A percentile compares a stretch with the other conserved stretches of the same genome.
phyloP scores from a whole-genome alignment of 345 rosid genomes.

The Eucalyptus melliodora region DNA sequence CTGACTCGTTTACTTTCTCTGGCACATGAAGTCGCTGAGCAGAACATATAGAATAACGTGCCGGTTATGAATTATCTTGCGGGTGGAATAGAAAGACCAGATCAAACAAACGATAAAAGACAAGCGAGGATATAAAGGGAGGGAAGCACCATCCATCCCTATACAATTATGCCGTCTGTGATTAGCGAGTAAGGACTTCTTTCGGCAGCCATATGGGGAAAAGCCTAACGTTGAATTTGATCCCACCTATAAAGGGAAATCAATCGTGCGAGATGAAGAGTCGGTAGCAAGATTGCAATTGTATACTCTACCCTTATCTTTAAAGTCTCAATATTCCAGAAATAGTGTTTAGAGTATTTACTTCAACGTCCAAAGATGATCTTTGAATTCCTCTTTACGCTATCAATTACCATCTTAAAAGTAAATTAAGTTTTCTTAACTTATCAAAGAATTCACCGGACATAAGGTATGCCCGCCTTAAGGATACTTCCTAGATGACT shows the following conservation, averaged over 20 bases:
- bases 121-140: background rate
- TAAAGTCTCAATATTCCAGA: background rate
- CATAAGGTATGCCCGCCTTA: background rate
- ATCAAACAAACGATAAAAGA: background rate
- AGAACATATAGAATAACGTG: background rate
- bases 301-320: background rate
- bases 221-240: background rate
- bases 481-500: background rate
- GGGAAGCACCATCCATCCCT: background rate
- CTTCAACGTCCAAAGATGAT: background rate
- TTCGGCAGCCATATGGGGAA: background rate
- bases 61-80: background rate
- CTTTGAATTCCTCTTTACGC: background rate
- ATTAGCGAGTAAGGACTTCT: background rate
- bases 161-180: background rate
- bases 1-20: background rate
- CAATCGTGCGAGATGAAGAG: background rate
- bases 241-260: background rate
- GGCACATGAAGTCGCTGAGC: background rate
- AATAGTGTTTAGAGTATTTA: background rate
- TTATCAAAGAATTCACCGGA: background rate
- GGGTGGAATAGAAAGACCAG: background rate
- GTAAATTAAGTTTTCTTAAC: background rate
- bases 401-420: background rate
- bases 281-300: background rate